A percentile compares a stretch with the other conserved stretches of the same genome.
These are phyloP conservation scores for Epichloe aotearoae DNA, from an alignment of 2,329 filamentous ascomycete species.

Conservation along the genomic window DNA sequence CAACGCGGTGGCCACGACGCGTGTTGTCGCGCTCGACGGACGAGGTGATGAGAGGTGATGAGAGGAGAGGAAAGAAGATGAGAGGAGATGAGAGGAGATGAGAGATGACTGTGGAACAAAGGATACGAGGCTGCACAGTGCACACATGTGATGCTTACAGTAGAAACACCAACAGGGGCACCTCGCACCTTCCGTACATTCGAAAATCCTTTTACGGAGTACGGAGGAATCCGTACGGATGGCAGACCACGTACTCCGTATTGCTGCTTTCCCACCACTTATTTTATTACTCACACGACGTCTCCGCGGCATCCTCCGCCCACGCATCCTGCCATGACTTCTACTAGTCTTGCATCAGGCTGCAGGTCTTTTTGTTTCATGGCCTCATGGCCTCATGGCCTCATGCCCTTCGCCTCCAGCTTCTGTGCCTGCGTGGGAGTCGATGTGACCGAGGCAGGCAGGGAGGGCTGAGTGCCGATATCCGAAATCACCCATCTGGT, in stretches of 20 bases:
- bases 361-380: not conserved
- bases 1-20: too few species aligned
- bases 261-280: not conserved
- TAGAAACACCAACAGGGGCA: not conserved
- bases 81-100: too few species aligned
- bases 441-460: not conserved
- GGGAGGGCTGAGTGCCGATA: not conserved
- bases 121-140: too few species aligned
- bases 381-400: not conserved
- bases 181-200: not conserved
- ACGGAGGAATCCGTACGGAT: too few species aligned
- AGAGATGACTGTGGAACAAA: too few species aligned
- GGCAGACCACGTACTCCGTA: too few species aligned
- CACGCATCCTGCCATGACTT: not conserved
- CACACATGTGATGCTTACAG: too few species aligned
- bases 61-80: too few species aligned
- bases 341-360: too few species aligned
- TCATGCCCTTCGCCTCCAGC: not conserved
- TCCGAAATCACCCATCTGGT: not conserved
- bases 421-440: not conserved
- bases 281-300: not conserved
- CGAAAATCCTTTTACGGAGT: not conserved
- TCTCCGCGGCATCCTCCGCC: not conserved
- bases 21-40: too few species aligned
- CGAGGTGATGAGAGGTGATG: too few species aligned